These are phyloP conservation scores for Ceratopteris richardii DNA, from an alignment of 75 land plant species.

Conservation along the genomic window DNA sequence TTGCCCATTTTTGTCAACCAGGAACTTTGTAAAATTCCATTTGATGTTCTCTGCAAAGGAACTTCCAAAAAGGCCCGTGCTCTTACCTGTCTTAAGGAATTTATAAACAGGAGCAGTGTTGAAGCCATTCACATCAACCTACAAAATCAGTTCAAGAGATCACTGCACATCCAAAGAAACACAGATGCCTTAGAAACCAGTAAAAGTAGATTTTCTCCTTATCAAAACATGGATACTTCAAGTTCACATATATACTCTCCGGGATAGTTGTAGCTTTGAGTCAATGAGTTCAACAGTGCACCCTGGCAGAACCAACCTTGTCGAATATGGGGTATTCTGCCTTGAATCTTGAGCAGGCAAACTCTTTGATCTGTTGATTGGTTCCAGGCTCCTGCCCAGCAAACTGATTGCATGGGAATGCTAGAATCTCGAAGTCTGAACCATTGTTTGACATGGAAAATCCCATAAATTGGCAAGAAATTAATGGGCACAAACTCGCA, in stretches of 20 bases:
- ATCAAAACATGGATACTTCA: too few species aligned
- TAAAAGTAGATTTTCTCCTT: background rate
- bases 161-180: background rate
- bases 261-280: too few species aligned
- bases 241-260: too few species aligned
- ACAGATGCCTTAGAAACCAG: background rate
- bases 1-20: slow-evolving; percentile 62
- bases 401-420: slow-evolving; percentile 94
- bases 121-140: slow-evolving; percentile 93
- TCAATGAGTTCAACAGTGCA: too few species aligned
- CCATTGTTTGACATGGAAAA: background rate
- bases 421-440: slow-evolving; percentile 43
- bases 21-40: slow-evolving; percentile 83
- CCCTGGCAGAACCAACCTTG: slow-evolving; percentile 35
- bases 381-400: slow-evolving; percentile 79
- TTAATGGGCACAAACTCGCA: too few species aligned
- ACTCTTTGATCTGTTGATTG: slow-evolving; percentile 61
- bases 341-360: slow-evolving; percentile 81
- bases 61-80: slow-evolving; percentile 45
- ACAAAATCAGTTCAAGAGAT: slow-evolving; percentile 6
- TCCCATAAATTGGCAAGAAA: background rate
- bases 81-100: slow-evolving; percentile 53
- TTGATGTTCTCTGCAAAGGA: slow-evolving; percentile 48
- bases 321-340: slow-evolving; percentile 83
- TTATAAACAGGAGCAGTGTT: slow-evolving; percentile 69